Evolutionary conservation across 805 yeast species (phyloP).

Genomic region (Nakazawaea sp.): DNA sequence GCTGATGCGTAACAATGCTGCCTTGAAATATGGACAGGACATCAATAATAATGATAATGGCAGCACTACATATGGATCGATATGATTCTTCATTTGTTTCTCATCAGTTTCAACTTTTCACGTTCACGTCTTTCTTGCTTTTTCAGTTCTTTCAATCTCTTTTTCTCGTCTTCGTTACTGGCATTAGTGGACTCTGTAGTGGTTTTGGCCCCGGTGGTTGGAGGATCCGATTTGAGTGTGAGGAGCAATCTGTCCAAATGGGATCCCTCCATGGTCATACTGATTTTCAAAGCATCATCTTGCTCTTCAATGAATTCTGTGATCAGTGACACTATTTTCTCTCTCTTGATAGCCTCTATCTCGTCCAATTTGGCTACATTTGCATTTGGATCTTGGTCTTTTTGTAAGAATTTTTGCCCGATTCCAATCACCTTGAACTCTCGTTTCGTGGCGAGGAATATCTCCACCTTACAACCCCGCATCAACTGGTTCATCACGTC

Average conservation of each 20-base stretch:
- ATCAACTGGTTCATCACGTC: constrained; percentile 5
- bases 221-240: background rate
- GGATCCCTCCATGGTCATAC: background rate
- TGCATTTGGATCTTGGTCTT: no score
- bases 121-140: constrained; percentile 6
- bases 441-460: constrained; percentile 2
- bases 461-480: constrained; percentile 3
- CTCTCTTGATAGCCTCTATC: constrained; percentile 7
- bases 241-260: background rate
- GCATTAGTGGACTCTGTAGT: background rate
- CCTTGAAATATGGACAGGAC: background rate
- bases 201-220: background rate
- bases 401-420: no score
- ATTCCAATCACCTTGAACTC: no score
- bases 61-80: constrained; percentile 1
- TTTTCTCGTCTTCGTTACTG: background rate
- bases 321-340: constrained; percentile 4
- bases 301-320: background rate
- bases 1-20: constrained; percentile 1
- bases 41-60: background rate
- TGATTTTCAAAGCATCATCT: background rate
- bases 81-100: constrained; percentile 1
- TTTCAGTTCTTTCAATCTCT: constrained; percentile 1
- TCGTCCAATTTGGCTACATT: constrained; percentile 1
- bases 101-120: constrained; percentile 1